Percentiles rank a stretch among this genome's conserved stretches.
Evolutionary conservation across 2,329 filamentous ascomycete genomes (phyloP).

Genomic region (Fusarium aywerte): DNA sequence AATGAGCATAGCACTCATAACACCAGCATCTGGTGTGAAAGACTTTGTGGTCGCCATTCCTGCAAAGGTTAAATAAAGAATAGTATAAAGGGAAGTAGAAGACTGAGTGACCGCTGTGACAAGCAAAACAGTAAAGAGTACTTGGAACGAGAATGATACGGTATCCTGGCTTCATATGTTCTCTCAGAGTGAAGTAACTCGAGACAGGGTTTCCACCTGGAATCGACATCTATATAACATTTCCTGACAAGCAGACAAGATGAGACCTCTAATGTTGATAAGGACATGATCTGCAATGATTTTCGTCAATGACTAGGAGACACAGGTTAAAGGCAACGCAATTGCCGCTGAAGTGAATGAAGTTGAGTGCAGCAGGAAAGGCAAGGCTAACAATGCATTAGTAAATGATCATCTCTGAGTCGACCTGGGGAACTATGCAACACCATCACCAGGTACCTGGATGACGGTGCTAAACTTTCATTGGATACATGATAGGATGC

Average conservation of each 20-base stretch:
- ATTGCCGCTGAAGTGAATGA: slow-evolving; percentile 9
- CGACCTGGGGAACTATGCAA: slow-evolving; percentile 16
- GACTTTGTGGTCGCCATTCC: slow-evolving; percentile 1
- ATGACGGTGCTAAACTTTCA: background rate
- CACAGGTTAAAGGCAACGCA: background rate
- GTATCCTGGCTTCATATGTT: background rate
- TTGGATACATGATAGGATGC: background rate
- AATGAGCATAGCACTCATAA: slow-evolving; percentile 27
- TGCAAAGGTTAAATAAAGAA: background rate
- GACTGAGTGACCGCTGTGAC: background rate
- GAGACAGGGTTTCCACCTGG: background rate
- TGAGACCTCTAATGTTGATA: background rate
- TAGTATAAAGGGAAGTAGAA: background rate
- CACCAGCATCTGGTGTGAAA: slow-evolving; percentile 22
- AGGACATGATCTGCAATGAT: slow-evolving; percentile 5
- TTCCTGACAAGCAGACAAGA: background rate
- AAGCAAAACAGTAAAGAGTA: background rate
- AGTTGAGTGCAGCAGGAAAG: background rate
- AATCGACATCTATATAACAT: background rate
- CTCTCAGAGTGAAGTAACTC: background rate
- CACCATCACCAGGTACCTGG: background rate
- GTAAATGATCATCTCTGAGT: slow-evolving; percentile 23
- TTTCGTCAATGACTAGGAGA: background rate
- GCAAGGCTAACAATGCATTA: background rate
- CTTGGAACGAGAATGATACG: background rate